Evolutionary conservation across 2,329 filamentous ascomycete genomes (phyloP).

Genomic region (Thermoascus crustaceus): DNA sequence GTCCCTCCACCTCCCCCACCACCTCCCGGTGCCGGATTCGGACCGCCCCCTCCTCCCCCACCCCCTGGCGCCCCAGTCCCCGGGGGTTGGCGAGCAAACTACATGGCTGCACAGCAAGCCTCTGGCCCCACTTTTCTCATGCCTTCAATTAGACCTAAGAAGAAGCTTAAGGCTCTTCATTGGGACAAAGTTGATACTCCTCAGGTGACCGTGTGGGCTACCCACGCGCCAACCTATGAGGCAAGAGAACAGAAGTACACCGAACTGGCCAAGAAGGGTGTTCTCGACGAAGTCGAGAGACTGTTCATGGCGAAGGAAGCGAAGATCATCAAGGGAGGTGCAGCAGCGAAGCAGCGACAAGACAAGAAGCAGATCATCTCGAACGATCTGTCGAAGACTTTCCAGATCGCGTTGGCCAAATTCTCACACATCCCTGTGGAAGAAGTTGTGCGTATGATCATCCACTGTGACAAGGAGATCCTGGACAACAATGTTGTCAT

Average conservation of each 20-base stretch:
- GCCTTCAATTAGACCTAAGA: slow-evolving; percentile 83
- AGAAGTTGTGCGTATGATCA: slow-evolving; percentile 83
- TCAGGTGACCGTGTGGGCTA: slow-evolving; percentile 86
- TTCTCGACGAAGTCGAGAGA: slow-evolving; percentile 94
- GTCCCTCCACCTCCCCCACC: slow-evolving; percentile 36
- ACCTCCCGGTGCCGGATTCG: slow-evolving; percentile 31
- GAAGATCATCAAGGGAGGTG: slow-evolving; percentile 66
- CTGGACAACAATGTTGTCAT: slow-evolving; percentile 86
- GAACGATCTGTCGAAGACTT: slow-evolving; percentile 78
- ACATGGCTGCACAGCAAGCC: slow-evolving; percentile 56
- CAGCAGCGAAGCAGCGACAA: slow-evolving; percentile 62
- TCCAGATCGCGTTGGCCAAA: slow-evolving; percentile 89
- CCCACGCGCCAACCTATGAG: slow-evolving; percentile 74
- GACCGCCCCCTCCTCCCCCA: slow-evolving; percentile 52
- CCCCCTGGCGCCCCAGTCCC: slow-evolving; percentile 56
- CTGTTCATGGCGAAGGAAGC: slow-evolving; percentile 96
- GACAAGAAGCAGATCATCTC: slow-evolving; percentile 98
- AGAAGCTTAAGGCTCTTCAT: slow-evolving; percentile 98
- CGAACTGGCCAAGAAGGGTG: slow-evolving; percentile 87
- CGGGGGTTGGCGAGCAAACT: slow-evolving; percentile 58
- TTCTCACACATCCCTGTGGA: slow-evolving; percentile 79
- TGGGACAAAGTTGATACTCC: slow-evolving; percentile 98
- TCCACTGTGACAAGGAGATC: slow-evolving; percentile 86
- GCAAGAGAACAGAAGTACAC: slow-evolving; percentile 93
- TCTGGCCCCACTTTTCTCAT: slow-evolving; percentile 56